Base-by-base conservation (phyloP, 495 filamentous ascomycete genomes). In the Talaromyces ruber region DNA sequence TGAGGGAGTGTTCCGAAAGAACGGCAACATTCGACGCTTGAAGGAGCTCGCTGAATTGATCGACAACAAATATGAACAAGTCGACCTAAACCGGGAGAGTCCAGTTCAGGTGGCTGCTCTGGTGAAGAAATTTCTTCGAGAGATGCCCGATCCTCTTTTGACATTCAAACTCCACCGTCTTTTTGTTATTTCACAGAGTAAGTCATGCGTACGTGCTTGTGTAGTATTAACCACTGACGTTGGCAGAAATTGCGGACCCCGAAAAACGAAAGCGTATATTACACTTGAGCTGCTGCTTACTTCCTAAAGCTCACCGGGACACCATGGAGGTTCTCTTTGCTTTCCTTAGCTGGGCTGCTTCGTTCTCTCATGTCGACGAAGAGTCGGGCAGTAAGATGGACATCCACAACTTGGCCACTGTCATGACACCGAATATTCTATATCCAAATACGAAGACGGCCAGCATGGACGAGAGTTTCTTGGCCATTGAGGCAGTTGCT, bases 1-100 rank as follows among this genome's bases (percentile, higher is more conserved):
- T 7, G 94, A 99, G 70, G 95, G 95, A 68, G 93, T 99, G 53
- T 99, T 99, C 83, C 88, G 94, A 60, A 99, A 99, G 81, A 99
- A 97, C 68, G 94, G 94, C 62, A 98, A 97, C 70, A 97, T 99
- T 71, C 88, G 89, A 68, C 87, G 90, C 57, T 80, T 98, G 26
- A 89, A 88, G 64, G 92, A 97, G 59, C 76, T 95, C 21, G 84
- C 88, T 28, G 91, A 93, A 45, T 77, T 84, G 65, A 88, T 98
- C 58, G 93, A 99, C 71, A 90, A 90, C 57, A 91, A 89, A 53
- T 86, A 86, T 55, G 90, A 90, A 58, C 81, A 86, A 45, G 87
- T 97, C 25, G 91, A 96, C 66, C 79, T 97, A 66, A 86, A 83
- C 52, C 85, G 88, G 61, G 91, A 96, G 70, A 89, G 83, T 63